These are phyloP conservation scores for Spencermartinsiella europaea DNA, from an alignment of 805 yeast genomes.

Conservation along the genomic window DNA sequence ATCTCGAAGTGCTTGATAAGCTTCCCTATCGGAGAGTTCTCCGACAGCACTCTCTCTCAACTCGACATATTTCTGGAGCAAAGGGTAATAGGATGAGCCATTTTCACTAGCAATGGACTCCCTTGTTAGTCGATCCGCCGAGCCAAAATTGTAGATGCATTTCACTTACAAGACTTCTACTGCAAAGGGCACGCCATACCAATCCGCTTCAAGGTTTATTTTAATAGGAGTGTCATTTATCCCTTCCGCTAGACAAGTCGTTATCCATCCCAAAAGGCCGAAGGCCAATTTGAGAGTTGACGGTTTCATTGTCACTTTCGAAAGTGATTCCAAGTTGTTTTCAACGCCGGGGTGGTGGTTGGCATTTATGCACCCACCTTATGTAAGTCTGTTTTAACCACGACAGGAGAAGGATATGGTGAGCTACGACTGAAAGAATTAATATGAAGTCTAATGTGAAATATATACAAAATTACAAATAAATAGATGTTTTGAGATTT, in stretches of 20 bases:
- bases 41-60: conserved; percentile 14
- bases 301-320: not conserved
- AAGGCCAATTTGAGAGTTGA: not conserved
- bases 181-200: conserved; percentile 19
- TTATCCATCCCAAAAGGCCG: not conserved
- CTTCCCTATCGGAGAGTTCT: conserved; percentile 14
- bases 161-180: conserved; percentile 19
- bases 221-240: not conserved
- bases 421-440: no score
- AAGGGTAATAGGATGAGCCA: conserved; percentile 31
- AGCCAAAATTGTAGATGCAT: no score
- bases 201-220: conserved; percentile 18
- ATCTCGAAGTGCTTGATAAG: conserved; percentile 18
- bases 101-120: conserved; percentile 32
- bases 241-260: not conserved
- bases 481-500: no score
- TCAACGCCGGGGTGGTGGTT: not conserved
- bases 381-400: no score
- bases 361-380: no score
- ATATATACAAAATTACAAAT: no score
- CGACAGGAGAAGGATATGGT: no score
- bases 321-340: not conserved
- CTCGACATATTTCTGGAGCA: conserved; percentile 16
- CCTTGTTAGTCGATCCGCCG: conserved; percentile 11
- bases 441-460: no score